These are phyloP conservation scores for Karstenula rhodostoma DNA, from an alignment of 2,329 filamentous ascomycete species.

Conservation along the genomic window DNA sequence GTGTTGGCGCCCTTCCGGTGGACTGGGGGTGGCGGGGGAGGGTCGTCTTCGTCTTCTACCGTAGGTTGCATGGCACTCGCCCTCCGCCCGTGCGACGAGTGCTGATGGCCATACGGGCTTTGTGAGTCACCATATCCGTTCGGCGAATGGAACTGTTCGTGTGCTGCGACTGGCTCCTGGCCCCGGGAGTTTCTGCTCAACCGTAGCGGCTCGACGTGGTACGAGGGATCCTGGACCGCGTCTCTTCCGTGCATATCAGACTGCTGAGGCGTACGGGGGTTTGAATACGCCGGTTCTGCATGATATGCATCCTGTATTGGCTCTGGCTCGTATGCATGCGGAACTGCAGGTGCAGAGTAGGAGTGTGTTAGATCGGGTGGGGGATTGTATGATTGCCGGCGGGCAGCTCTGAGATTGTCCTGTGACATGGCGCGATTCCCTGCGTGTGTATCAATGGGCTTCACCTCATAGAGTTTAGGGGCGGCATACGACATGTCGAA, in stretches of 20 bases:
- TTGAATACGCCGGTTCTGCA: slow-evolving; percentile 20
- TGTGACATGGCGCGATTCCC: slow-evolving; percentile 36
- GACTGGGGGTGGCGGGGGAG: slow-evolving; percentile 52
- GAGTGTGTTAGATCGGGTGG: slow-evolving; percentile 50
- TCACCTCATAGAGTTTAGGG: slow-evolving; percentile 47
- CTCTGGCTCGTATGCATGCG: slow-evolving; percentile 38
- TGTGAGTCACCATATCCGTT: slow-evolving; percentile 40
- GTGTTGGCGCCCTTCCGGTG: slow-evolving; percentile 47
- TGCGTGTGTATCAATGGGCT: slow-evolving; percentile 34
- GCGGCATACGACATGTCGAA: slow-evolving; percentile 49
- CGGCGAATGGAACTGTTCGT: slow-evolving; percentile 43
- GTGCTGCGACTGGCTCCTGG: slow-evolving; percentile 33
- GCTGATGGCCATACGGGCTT: slow-evolving; percentile 49
- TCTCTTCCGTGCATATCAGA: slow-evolving; percentile 25
- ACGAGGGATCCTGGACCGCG: slow-evolving; percentile 40
- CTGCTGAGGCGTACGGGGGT: slow-evolving; percentile 20
- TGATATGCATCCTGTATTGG: slow-evolving; percentile 29
- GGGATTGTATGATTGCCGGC: slow-evolving; percentile 33
- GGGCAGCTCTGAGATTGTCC: slow-evolving; percentile 36
- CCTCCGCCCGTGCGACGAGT: slow-evolving; percentile 57
- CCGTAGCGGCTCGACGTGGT: slow-evolving; percentile 47
- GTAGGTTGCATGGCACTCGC: slow-evolving; percentile 65
- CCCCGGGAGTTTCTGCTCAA: slow-evolving; percentile 35
- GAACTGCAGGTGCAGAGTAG: slow-evolving; percentile 55
- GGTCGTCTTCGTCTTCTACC: slow-evolving; percentile 70